Conservation (phyloP, 2,329 filamentous ascomycete genomes). For the Pseudogymnoascus pannorum region DNA sequence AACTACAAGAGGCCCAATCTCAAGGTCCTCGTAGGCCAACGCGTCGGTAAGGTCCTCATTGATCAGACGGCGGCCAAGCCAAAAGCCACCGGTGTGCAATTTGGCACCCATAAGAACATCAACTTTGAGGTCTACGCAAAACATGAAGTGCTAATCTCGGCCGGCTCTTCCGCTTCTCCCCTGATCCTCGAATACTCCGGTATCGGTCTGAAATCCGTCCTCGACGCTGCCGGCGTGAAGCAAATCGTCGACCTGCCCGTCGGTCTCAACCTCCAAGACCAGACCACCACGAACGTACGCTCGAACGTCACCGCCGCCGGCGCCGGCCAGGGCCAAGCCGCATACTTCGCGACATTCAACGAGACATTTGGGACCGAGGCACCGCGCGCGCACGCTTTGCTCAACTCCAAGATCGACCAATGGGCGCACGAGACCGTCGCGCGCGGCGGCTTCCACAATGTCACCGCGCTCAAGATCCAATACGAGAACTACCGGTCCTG, state of each 20-base stretch:
- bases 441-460: too few relatives aligned
- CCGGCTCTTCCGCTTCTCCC: constrained; percentile 24
- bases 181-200: constrained; percentile 27
- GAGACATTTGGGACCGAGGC: constrained; percentile 23
- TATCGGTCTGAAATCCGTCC: too few relatives aligned
- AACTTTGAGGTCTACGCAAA: too few relatives aligned
- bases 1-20: too few relatives aligned
- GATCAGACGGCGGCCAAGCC: too few relatives aligned
- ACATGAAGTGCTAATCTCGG: constrained; percentile 25
- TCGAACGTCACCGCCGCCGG: constrained; percentile 13
- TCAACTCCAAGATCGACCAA: constrained; percentile 23
- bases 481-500: too few relatives aligned
- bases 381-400: constrained; percentile 15
- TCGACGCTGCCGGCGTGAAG: too few relatives aligned
- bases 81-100: too few relatives aligned
- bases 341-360: constrained; percentile 26
- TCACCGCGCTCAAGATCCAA: constrained; percentile 22
- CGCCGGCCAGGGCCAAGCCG: constrained; percentile 24
- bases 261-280: constrained; percentile 28
- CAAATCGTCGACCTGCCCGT: constrained; percentile 25
- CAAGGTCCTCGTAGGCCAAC: too few relatives aligned
- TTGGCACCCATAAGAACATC: too few relatives aligned
- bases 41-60: too few relatives aligned
- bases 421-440: too few relatives aligned
- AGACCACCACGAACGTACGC: constrained; percentile 23